A percentile compares a stretch with the other conserved stretches of the same genome.
Conservation (phyloP, 805 yeast genomes). For the Saccharomycopsis olivae region DNA sequence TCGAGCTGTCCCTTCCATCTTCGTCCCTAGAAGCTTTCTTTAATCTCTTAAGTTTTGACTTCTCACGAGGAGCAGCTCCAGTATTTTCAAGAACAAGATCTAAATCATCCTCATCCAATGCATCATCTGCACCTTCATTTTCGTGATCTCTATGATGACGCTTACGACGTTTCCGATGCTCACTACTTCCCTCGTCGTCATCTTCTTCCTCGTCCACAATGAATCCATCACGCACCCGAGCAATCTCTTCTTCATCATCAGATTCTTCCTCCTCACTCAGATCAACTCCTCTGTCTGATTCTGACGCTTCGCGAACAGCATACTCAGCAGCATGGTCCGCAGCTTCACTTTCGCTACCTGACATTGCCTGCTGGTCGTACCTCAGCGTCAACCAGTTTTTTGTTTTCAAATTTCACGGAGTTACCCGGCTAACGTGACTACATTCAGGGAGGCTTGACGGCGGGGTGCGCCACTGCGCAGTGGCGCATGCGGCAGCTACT, state of each 20-base stretch:
- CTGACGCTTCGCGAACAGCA: no score
- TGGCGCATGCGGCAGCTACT: no score
- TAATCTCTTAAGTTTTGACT: slow-evolving; percentile 63
- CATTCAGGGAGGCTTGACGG: no score
- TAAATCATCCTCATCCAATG: slow-evolving; percentile 88
- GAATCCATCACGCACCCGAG: slow-evolving; percentile 16
- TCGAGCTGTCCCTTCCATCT: slow-evolving; percentile 32
- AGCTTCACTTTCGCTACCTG: no score
- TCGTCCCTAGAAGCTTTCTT: slow-evolving; percentile 50
- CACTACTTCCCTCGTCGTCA: slow-evolving; percentile 22
- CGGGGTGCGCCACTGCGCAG: no score
- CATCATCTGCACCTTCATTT: slow-evolving; percentile 53
- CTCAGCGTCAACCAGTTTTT: no score
- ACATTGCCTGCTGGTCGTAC: no score
- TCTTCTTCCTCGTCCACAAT: slow-evolving; percentile 20
- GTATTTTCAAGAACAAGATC: slow-evolving; percentile 86
- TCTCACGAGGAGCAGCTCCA: slow-evolving; percentile 40
- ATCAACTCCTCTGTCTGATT: slow-evolving; percentile 15
- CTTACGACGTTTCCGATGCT: slow-evolving; percentile 27
- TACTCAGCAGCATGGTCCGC: no score
- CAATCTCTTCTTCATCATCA: slow-evolving; percentile 19
- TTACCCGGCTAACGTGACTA: no score
- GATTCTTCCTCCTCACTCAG: slow-evolving; percentile 19
- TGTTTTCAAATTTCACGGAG: no score
- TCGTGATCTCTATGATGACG: slow-evolving; percentile 25